Evolutionary conservation across 2,329 filamentous ascomycete genomes (phyloP), one percentile per base, ranked within the genome.

Genomic region (Fusarium pilosicola): DNA sequence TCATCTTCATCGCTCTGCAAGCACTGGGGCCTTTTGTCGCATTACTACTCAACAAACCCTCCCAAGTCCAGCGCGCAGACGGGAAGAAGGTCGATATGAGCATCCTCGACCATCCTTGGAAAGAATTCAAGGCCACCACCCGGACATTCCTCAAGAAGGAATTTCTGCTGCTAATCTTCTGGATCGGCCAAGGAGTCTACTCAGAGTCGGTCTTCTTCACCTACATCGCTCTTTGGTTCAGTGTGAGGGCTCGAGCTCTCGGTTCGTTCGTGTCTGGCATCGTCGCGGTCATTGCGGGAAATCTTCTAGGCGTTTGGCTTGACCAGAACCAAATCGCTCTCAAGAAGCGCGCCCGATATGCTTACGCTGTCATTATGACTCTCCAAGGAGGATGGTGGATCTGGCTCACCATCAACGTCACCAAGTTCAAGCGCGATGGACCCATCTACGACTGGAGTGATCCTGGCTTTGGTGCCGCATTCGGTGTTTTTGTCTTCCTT

Each of bases 371-470:
- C 12, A 86, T 90, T 52, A 83, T 86, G 55, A 80, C 85, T 0
- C 75, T 91, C 1, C 90, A 92, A 75, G 91, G 91, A 2, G 90
- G 84, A 1, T 92, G 90, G 87, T 94, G 91, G 91, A 83, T 90
- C 7, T 93, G 92, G 91, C 86, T 87, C 0, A 91, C 90, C 0
- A 80, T 93, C 5, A 82, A 91, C 7, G 89, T 90, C 1, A 91
- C 89, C 0, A 83, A 88, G 41, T 93, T 89, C 78, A 84, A 84
- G 15, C 81, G 82, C 18, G 87, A 86, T 0, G 81, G 84, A 22
- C 90, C 91, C 0, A 85, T 85, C 2, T 91, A 88, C 75, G 92
- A 94, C 79, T 94, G 92, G 92, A 76, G 78, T 2, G 86, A 88
- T 70, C 70, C 82, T 0, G 90, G 89, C 0, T 93, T 94, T 62